Base-by-base conservation (phyloP, 2,329 filamentous ascomycete genomes). In the Tolypocladium pustulatum region DNA sequence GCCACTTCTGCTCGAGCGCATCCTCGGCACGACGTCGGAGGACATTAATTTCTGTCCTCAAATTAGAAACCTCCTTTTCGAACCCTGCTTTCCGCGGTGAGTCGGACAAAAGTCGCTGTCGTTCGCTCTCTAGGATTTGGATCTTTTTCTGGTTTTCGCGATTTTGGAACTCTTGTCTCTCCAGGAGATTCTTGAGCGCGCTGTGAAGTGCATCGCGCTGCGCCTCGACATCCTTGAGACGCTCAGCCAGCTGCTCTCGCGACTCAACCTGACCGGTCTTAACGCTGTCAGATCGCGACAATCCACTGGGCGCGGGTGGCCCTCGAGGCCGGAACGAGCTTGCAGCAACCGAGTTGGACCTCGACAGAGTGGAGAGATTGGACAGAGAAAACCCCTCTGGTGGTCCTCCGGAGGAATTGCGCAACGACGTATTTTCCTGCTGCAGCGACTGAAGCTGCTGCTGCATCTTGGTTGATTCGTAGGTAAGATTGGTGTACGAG, bases 1-100 rank as follows among this genome's bases (percentile, higher is more conserved):
- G 89, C 87, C 90, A 97, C 73, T 97, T 97, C 68, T 96, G 90
- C 68, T 96, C 91, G 17, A 97, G 81, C 20, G 93, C 93, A 63
- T 97, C 93, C 66, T 99, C 93, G 36, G 93, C 93, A 57, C 94
- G 86, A 61, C 87, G 87, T 51, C 94, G 86, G 59, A 99, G 80
- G 20, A 88, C 82, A 56, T 89, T 90, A 62, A 99, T 89, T 70
- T 99, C 94, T 30, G 88, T 85, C 60, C 91, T 87, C 51, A 97
- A 78, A 61, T 82, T 86, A 2, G 82, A 80, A 8, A 97, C 89
- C 68, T 97, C 93, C 64, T 82, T 85, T 70, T 95, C 88, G 70
- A 95, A 97, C 12, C 90, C 89, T 6, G 85, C 84, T 64, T 88
- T 87, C 63, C 85, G 84, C 2, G 90, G 89, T 1, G 87, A 88